Evolutionary conservation across 306 rosid species (phyloP).

Genomic region (Datisca glomerata): DNA sequence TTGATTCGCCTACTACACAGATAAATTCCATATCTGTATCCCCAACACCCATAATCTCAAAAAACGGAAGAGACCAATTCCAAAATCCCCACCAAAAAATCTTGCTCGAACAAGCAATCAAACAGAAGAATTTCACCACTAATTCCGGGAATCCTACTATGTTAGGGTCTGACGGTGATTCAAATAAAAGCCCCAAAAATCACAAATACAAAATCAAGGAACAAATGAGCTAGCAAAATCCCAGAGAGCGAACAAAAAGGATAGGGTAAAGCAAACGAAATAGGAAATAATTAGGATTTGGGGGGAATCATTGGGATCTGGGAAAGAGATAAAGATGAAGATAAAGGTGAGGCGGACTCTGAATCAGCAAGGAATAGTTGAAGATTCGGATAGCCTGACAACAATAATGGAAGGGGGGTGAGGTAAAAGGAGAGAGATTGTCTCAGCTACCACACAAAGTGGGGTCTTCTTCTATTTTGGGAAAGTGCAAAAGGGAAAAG

Average conservation of each 20-base stretch:
- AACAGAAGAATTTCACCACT: not conserved
- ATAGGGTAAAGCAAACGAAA: not conserved
- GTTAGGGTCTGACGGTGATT: not conserved
- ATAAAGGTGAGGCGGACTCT: constrained; percentile 6
- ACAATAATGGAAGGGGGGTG: not conserved
- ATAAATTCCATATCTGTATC: not conserved
- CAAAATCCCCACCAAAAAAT: constrained; percentile 2
- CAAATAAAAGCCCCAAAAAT: not conserved
- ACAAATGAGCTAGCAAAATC: not conserved
- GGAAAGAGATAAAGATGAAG: constrained; percentile 13
- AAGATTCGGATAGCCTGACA: not conserved
- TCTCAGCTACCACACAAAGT: too few relatives aligned
- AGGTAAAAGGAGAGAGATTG: too few relatives aligned
- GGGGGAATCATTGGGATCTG: constrained; percentile 8
- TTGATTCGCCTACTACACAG: too few relatives aligned
- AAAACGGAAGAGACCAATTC: not conserved
- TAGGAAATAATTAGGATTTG: not conserved
- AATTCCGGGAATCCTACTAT: not conserved
- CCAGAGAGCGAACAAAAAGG: not conserved
- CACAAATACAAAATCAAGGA: not conserved
- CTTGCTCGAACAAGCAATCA: not conserved
- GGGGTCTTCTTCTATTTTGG: too few relatives aligned
- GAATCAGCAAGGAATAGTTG: constrained; percentile 6
- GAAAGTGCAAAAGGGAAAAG: too few relatives aligned
- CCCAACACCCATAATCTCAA: not conserved